phyloP scores from a whole-genome alignment of 768 basidiomycete genomes.

The Phylloporus sp. region DNA sequence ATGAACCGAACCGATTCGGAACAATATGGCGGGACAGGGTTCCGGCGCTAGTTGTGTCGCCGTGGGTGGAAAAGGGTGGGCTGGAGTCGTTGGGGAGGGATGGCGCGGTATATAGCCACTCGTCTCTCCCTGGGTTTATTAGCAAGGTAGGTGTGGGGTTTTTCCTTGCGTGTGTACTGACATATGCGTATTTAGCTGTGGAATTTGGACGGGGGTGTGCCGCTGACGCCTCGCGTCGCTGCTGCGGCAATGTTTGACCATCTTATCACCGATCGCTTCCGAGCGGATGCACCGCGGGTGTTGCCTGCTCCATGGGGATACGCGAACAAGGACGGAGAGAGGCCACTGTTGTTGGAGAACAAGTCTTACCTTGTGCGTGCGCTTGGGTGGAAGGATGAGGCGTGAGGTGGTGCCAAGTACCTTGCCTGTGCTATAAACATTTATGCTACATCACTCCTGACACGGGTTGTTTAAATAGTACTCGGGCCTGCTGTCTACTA shows the following conservation, averaged over 20 bases:
- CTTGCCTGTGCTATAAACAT: not conserved
- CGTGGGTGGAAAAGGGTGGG: constrained; percentile 22
- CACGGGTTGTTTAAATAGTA: not conserved
- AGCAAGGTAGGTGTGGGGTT: constrained; percentile 9
- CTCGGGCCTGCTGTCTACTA: not conserved
- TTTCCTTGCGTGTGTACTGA: not conserved
- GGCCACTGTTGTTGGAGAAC: not conserved
- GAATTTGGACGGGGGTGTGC: constrained; percentile 22
- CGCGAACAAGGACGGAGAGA: not conserved
- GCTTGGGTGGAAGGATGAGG: not conserved
- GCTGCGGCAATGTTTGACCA: constrained; percentile 23
- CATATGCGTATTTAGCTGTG: constrained; percentile 12
- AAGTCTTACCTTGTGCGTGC: not conserved
- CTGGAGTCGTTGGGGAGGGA: constrained; percentile 9
- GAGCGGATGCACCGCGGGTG: constrained; percentile 8
- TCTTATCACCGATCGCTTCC: constrained; percentile 20
- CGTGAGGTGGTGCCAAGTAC: not conserved
- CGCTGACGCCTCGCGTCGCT: constrained; percentile 20
- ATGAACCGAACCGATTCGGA: not conserved
- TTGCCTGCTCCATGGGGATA: constrained; percentile 24
- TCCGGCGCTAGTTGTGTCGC: constrained; percentile 21
- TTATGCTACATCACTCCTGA: not conserved
- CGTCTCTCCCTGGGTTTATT: constrained; percentile 20
- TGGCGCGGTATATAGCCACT: constrained; percentile 19
- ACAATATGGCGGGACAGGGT: constrained; percentile 8